Evolutionary conservation across 2,329 filamentous ascomycete species (phyloP), one percentile per base, ranked within the genome.

Genomic region (Xylariaceae sp.): DNA sequence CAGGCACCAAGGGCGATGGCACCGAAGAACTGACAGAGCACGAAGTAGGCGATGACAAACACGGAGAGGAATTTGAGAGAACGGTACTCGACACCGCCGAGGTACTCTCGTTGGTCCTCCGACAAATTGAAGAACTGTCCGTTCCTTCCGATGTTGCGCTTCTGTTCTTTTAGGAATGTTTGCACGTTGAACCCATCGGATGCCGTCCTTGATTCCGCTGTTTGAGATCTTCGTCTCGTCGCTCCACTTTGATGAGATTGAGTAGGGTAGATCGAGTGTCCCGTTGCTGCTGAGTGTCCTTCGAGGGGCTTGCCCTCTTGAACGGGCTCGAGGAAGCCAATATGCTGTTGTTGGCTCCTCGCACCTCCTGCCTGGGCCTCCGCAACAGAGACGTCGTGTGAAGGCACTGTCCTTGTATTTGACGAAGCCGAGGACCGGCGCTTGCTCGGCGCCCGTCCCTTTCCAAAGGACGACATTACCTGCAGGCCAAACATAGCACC

Each of bases 21-120:
- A 1, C 83, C 82, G 3, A 88, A 68, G 2, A 87, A 53, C 65
- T 89, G 86, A 78, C 82, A 88, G 3, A 80, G 66, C 21, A 79
- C 59, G 57, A 77, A 82, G 69, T 82, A 84, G 10, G 71, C 56
- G 10, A 80, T 78, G 6, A 84, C 80, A 26, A 83, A 65, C 66
- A 75, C 76, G 6, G 76, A 74, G 2, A 84, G 71, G 19, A 82
- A 69, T 18, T 74, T 74, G 19, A 83, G 73, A 42, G 81, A 78
- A 19, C 77, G 73, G 62, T 84, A 83, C 64, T 84, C 81, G 44
- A 77, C 77, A 3, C 81, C 81, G 19, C 81, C 81, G 2, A 83
- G 71, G 48, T 76, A 69, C 46, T 80, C 76, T 43, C 80, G 73
- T 61, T 84, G 76, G 19, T 74, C 74, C 23, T 75, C 74, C 1